Evolutionary conservation across 2,329 filamentous ascomycete genomes (phyloP).

Genomic region (Stachybotrys chlorohalonatus): DNA sequence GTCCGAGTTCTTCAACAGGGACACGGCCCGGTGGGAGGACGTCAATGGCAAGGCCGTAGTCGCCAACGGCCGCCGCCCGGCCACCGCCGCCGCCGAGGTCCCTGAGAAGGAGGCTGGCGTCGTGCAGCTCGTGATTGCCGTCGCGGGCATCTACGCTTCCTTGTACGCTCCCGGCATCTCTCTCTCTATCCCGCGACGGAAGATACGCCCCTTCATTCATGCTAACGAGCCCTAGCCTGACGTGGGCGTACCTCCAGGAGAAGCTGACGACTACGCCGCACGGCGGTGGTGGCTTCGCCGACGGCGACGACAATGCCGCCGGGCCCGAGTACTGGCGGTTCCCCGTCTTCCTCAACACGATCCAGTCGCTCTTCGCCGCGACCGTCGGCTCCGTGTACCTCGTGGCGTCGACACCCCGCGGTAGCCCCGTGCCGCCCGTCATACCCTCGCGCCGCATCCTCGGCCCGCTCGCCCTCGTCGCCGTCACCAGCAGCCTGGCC

Average conservation of each 20-base stretch:
- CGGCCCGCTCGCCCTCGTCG: constrained; percentile 71
- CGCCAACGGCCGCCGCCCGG: constrained; percentile 17
- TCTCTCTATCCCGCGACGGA: not conserved
- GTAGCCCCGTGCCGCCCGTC: constrained; percentile 45
- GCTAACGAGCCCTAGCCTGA: constrained; percentile 50
- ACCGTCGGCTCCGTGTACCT: constrained; percentile 77
- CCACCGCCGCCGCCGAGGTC: constrained; percentile 12
- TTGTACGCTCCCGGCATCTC: constrained; percentile 53
- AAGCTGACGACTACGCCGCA: constrained; percentile 92
- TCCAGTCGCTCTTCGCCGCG: constrained; percentile 85
- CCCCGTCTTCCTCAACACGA: constrained; percentile 90
- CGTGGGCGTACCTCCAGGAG: constrained; percentile 95
- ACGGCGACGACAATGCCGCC: constrained; percentile 41
- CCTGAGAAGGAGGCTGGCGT: constrained; percentile 48
- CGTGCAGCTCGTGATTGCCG: constrained; percentile 71
- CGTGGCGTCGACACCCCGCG: constrained; percentile 46
- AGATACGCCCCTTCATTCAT: not conserved
- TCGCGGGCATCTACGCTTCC: constrained; percentile 92
- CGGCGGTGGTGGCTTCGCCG: constrained; percentile 41
- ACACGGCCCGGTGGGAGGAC: constrained; percentile 25
- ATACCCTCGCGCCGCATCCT: constrained; percentile 72
- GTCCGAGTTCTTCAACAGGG: constrained; percentile 53
- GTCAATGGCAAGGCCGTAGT: constrained; percentile 15
- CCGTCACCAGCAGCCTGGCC: constrained; percentile 78
- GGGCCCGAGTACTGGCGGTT: constrained; percentile 77